phyloP scores from a whole-genome alignment of 75 land plant species.

The Chamaecyparis obtusa region DNA sequence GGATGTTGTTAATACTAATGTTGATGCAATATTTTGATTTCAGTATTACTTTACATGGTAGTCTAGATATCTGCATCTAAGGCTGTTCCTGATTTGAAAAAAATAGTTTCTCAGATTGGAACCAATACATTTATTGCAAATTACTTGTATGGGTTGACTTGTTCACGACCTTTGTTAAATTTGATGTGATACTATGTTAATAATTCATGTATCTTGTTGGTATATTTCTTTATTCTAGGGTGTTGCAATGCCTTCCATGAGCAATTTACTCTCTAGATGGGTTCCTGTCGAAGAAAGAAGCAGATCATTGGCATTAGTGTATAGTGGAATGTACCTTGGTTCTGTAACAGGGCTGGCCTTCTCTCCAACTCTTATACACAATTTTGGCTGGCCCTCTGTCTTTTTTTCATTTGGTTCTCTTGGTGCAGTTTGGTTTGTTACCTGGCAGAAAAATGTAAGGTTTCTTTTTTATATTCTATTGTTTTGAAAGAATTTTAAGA shows the following conservation, averaged over 20 bases:
- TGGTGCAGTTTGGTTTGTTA: constrained; percentile 89
- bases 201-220: not conserved
- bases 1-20: not conserved
- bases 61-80: not conserved
- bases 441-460: constrained; percentile 82
- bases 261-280: constrained; percentile 91
- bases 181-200: not conserved
- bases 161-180: not conserved
- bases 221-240: constrained; percentile 51
- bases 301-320: constrained; percentile 94
- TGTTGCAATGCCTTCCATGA: constrained; percentile 99
- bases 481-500: not conserved
- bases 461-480: not conserved
- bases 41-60: not conserved
- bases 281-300: constrained; percentile 96
- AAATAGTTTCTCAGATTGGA: not conserved
- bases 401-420: constrained; percentile 97
- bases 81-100: not conserved
- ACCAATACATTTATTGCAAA: not conserved
- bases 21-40: not conserved
- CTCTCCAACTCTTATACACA: constrained; percentile 86
- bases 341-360: constrained; percentile 94
- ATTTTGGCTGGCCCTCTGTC: constrained; percentile 94
- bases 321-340: constrained; percentile 99
- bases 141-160: not conserved